These are phyloP conservation scores for Sarcomyxa edulis DNA, from an alignment of 768 basidiomycete species.

Conservation along the genomic window DNA sequence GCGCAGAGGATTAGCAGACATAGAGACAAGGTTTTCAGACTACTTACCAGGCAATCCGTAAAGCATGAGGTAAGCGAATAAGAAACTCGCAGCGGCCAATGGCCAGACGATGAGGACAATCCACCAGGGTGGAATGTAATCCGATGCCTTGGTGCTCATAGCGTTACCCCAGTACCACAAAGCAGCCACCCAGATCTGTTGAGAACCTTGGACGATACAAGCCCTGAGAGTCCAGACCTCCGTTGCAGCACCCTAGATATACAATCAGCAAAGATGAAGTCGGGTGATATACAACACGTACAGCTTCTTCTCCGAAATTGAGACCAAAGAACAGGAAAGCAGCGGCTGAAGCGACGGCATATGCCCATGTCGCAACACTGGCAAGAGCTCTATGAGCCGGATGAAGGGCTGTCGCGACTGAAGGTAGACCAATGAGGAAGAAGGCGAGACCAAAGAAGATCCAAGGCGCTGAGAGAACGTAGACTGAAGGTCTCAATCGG, in stretches of 20 bases:
- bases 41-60: slow-evolving; percentile 77
- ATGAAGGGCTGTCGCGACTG: slow-evolving; percentile 54
- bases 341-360: slow-evolving; percentile 89
- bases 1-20: slow-evolving; percentile 9
- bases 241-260: slow-evolving; percentile 76
- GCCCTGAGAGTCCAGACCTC: slow-evolving; percentile 92
- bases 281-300: slow-evolving; percentile 29
- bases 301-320: slow-evolving; percentile 96
- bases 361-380: slow-evolving; percentile 82
- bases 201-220: slow-evolving; percentile 90
- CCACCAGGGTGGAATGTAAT: slow-evolving; percentile 73
- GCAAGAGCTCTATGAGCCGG: slow-evolving; percentile 63
- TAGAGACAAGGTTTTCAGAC: neutral
- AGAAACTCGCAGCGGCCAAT: slow-evolving; percentile 63
- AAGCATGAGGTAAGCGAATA: slow-evolving; percentile 80
- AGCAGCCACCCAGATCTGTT: slow-evolving; percentile 94
- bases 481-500: slow-evolving; percentile 83
- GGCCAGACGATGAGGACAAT: slow-evolving; percentile 83
- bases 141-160: slow-evolving; percentile 50
- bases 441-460: slow-evolving; percentile 88
- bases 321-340: slow-evolving; percentile 92
- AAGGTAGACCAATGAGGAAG: slow-evolving; percentile 87
- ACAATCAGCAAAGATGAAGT: slow-evolving; percentile 8
- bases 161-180: slow-evolving; percentile 95
- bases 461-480: slow-evolving; percentile 85